These are phyloP conservation scores for Dichotomocladium elegans DNA, from an alignment of 371 early-diverging fungal genomes.

Conservation along the genomic window DNA sequence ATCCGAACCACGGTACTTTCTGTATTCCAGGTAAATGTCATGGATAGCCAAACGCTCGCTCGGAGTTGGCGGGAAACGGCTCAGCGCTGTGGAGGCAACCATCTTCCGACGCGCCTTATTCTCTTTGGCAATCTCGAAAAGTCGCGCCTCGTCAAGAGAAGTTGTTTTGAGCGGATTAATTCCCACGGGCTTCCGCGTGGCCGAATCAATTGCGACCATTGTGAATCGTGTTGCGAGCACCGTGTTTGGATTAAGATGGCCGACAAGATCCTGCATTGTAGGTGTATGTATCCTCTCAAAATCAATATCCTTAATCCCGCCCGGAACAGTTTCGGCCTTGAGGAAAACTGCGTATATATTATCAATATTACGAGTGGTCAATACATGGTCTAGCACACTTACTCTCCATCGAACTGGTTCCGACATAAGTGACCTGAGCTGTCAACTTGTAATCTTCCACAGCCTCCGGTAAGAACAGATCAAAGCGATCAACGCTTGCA, in stretches of 20 bases:
- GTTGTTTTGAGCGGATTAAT: constrained; percentile 74
- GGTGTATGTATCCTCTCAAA: not conserved
- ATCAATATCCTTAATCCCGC: not conserved
- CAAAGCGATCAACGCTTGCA: constrained; percentile 86
- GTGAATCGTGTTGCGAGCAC: constrained; percentile 81
- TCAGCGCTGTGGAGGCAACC: constrained; percentile 53
- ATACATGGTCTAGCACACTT: no score
- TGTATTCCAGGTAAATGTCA: constrained; percentile 68
- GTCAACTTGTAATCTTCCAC: constrained; percentile 71
- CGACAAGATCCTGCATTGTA: constrained; percentile 1
- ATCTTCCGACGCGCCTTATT: constrained; percentile 65
- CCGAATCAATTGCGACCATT: constrained; percentile 86
- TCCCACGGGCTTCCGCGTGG: constrained; percentile 64
- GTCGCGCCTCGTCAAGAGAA: constrained; percentile 67
- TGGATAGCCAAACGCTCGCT: constrained; percentile 86
- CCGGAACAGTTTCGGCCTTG: constrained; percentile 12
- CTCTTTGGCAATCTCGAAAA: constrained; percentile 73
- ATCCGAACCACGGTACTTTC: constrained; percentile 8
- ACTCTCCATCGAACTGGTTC: constrained; percentile 87
- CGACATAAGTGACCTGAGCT: constrained; percentile 84
- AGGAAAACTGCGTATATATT: constrained; percentile 4
- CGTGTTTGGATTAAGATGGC: constrained; percentile 37
- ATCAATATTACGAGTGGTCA: no score
- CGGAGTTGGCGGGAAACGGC: constrained; percentile 71
- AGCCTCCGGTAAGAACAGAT: constrained; percentile 64